phyloP scores from a whole-genome alignment of 352 stramenopile genomes.

The Globisporangium cystogenes region DNA sequence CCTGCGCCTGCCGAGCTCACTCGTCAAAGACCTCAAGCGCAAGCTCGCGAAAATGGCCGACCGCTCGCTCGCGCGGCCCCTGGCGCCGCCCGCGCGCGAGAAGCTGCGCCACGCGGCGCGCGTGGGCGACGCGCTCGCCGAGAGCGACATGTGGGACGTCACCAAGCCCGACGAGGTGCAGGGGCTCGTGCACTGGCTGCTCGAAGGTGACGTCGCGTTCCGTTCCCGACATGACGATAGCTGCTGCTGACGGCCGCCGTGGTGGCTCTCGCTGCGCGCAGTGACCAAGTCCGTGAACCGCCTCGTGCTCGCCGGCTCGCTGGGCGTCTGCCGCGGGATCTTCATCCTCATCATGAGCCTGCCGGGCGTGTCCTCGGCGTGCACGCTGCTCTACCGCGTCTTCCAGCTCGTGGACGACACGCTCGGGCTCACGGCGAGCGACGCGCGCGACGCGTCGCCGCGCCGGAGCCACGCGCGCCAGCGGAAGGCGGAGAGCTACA shows the following conservation, averaged over 20 bases:
- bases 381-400: conserved; percentile 61
- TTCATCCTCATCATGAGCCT: conserved; percentile 76
- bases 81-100: conserved; percentile 16
- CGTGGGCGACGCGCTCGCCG: conserved; percentile 44
- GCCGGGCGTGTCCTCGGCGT: conserved; percentile 61
- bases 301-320: conserved; percentile 34
- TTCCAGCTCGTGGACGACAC: conserved; percentile 69
- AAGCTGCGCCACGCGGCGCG: conserved; percentile 18
- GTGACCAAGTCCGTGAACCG: conserved; percentile 56
- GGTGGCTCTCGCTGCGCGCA: conserved; percentile 2
- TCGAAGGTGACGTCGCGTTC: conserved; percentile 21
- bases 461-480: conserved; percentile 13
- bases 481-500: conserved; percentile 39
- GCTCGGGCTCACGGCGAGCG: conserved; percentile 29
- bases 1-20: conserved; percentile 51
- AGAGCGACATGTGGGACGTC: conserved; percentile 48
- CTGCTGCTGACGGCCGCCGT: background rate
- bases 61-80: conserved; percentile 28
- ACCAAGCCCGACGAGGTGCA: conserved; percentile 56
- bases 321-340: conserved; percentile 59
- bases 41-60: conserved; percentile 63
- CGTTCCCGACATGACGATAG: background rate
- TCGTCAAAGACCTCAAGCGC: conserved; percentile 74
- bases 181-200: conserved; percentile 61
- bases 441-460: conserved; percentile 24